These are phyloP conservation scores for Gaultheria prostrata DNA, from an alignment of 148 eudicot genomes.

Conservation along the genomic window DNA sequence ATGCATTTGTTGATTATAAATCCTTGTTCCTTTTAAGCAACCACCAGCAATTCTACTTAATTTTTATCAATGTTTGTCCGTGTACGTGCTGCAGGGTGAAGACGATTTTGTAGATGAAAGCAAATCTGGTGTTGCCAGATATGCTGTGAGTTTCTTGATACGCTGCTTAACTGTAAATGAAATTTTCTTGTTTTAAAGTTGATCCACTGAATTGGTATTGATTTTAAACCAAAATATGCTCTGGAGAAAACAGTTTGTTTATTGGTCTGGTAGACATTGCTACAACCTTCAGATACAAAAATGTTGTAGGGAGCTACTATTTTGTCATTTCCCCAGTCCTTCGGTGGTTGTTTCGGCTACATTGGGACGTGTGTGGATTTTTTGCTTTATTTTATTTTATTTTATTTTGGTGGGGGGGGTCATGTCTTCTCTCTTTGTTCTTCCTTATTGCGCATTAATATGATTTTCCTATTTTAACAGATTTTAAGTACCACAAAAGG, in stretches of 20 bases:
- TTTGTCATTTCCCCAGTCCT: not conserved
- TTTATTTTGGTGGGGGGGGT: not conserved
- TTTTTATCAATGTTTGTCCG: not conserved
- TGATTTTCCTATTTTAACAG: slow-evolving; percentile 30
- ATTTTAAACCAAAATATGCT: not conserved
- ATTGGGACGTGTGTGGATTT: not conserved
- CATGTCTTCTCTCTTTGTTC: not conserved
- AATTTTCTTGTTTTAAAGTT: not conserved
- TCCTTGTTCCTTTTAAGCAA: not conserved
- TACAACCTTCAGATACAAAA: not conserved
- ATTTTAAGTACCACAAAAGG: slow-evolving; percentile 82
- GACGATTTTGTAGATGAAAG: slow-evolving; percentile 36
- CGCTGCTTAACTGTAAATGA: slow-evolving; percentile 28
- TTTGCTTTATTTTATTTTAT: not conserved
- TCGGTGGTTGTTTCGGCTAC: not conserved
- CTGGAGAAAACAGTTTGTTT: slow-evolving; percentile 1
- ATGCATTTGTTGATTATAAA: not conserved
- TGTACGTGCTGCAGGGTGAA: slow-evolving; percentile 43
- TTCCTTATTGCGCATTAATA: not conserved
- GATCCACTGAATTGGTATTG: not conserved
- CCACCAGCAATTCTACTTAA: not conserved
- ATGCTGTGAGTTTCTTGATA: slow-evolving; percentile 57
- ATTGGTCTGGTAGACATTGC: not conserved
- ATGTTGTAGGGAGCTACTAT: slow-evolving; percentile 7
- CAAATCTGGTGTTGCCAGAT: slow-evolving; percentile 59